Evolutionary conservation across 2,329 filamentous ascomycete genomes (phyloP).

Genomic region (Aspergillus unguis): DNA sequence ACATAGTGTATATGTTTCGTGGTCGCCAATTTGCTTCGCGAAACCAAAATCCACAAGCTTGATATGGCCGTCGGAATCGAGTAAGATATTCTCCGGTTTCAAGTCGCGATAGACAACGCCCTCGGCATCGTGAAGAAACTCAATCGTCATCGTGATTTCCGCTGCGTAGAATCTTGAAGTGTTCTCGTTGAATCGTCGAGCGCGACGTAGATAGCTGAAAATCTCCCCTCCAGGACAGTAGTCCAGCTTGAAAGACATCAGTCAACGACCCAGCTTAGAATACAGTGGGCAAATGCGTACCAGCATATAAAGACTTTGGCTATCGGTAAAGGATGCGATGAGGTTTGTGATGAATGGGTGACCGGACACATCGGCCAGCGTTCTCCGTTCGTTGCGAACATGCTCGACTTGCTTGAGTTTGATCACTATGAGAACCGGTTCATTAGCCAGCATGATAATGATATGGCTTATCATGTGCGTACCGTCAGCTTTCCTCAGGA

Average conservation of each 20-base stretch:
- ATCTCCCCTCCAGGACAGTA: constrained; percentile 67
- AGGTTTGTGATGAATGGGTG: constrained; percentile 66
- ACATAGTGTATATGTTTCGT: constrained; percentile 64
- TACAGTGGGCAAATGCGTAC: constrained; percentile 29
- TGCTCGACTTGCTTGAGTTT: constrained; percentile 67
- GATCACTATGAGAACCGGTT: constrained; percentile 38
- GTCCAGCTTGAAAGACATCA: constrained; percentile 50
- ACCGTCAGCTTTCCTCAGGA: constrained; percentile 51
- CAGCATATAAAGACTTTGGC: constrained; percentile 56
- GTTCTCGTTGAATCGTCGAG: constrained; percentile 60
- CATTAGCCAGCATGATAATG: constrained; percentile 5
- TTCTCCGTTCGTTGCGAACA: constrained; percentile 64
- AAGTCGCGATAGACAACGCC: constrained; percentile 65
- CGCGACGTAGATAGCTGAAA: constrained; percentile 62
- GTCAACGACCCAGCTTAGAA: constrained; percentile 4
- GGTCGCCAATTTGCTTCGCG: constrained; percentile 58
- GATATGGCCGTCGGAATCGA: constrained; percentile 63
- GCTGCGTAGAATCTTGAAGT: constrained; percentile 65
- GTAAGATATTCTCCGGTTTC: constrained; percentile 65
- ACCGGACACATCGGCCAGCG: constrained; percentile 59
- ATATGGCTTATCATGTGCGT: constrained; percentile 14
- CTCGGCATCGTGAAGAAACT: constrained; percentile 61
- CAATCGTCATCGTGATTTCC: constrained; percentile 63
- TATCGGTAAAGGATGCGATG: constrained; percentile 62
- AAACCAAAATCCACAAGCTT: constrained; percentile 68